phyloP scores from a whole-genome alignment of 176 grass and related monocot genomes.

The Cymbopogon citratus region DNA sequence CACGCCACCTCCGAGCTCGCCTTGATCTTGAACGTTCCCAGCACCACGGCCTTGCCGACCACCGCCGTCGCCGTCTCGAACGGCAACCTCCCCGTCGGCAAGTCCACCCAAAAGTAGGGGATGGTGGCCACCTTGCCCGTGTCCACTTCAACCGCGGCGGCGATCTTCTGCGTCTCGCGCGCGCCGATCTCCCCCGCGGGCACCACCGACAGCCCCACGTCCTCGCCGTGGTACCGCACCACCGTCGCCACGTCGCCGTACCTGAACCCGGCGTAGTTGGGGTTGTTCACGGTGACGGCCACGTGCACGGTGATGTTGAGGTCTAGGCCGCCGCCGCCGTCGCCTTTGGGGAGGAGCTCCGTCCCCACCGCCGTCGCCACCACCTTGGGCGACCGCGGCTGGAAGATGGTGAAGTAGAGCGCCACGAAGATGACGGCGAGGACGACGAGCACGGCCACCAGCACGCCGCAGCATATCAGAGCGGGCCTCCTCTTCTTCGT shows the following conservation, averaged over 20 bases:
- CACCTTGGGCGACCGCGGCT: slow-evolving; percentile 39
- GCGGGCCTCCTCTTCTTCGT: slow-evolving; percentile 29
- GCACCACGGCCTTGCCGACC: slow-evolving; percentile 38
- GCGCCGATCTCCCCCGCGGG: slow-evolving; percentile 32
- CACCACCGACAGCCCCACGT: slow-evolving; percentile 44
- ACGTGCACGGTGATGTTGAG: slow-evolving; percentile 37
- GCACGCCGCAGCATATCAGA: slow-evolving; percentile 33
- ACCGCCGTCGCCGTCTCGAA: slow-evolving; percentile 39
- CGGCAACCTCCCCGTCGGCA: neutral
- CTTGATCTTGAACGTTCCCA: slow-evolving; percentile 19
- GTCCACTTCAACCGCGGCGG: slow-evolving; percentile 9
- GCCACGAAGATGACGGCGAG: slow-evolving; percentile 28
- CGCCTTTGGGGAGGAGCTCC: neutral
- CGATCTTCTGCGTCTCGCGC: slow-evolving; percentile 25
- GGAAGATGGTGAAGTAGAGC: slow-evolving; percentile 70
- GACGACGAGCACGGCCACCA: slow-evolving; percentile 14
- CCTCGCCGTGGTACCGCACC: slow-evolving; percentile 49
- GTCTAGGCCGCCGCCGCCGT: neutral
- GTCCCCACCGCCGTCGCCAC: slow-evolving; percentile 20
- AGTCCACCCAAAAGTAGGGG: neutral
- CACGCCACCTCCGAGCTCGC: slow-evolving; percentile 32
- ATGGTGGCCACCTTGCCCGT: neutral
- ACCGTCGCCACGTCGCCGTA: slow-evolving; percentile 43
- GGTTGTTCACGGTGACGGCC: slow-evolving; percentile 45
- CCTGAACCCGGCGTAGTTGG: slow-evolving; percentile 64